Evolutionary conservation across 495 filamentous ascomycete species (phyloP).

Genomic region (Xylaria sp.): DNA sequence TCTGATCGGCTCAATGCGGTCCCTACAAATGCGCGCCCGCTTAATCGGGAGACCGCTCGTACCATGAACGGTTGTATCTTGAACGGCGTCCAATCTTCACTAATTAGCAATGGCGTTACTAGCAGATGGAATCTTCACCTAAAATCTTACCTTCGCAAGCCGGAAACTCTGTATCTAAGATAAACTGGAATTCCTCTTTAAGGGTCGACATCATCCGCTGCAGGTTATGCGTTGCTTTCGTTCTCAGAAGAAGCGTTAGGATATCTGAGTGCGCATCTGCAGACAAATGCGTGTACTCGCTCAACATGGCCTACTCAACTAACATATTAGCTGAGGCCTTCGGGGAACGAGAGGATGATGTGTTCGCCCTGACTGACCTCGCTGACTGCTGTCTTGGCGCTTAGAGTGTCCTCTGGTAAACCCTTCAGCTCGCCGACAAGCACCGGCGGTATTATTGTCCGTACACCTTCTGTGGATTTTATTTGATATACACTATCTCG

Average conservation of each 20-base stretch:
- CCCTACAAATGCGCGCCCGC: conserved; percentile 46
- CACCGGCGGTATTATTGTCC: conserved; percentile 44
- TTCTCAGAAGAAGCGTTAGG: conserved; percentile 38
- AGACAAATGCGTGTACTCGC: conserved; percentile 45
- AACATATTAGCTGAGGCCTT: background rate
- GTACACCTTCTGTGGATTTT: conserved; percentile 48
- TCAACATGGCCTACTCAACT: conserved; percentile 43
- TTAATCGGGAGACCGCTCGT: conserved; percentile 42
- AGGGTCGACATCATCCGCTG: conserved; percentile 42
- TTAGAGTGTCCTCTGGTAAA: conserved; percentile 46
- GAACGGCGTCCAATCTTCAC: conserved; percentile 45
- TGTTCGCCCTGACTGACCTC: conserved; percentile 37
- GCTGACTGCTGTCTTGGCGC: conserved; percentile 44
- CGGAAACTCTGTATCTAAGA: conserved; percentile 44
- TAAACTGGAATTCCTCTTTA: conserved; percentile 43
- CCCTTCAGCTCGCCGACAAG: conserved; percentile 48
- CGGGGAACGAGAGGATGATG: background rate
- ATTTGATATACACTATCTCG: conserved; percentile 46
- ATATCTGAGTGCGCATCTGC: conserved; percentile 42
- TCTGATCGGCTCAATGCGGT: conserved; percentile 41
- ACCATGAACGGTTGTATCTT: conserved; percentile 47
- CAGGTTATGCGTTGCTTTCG: conserved; percentile 43
- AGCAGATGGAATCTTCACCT: conserved; percentile 18
- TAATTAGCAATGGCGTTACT: conserved; percentile 25
- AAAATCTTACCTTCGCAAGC: conserved; percentile 39